These are phyloP conservation scores for Rhizopogon roseolus DNA, from an alignment of 768 basidiomycete genomes.

Conservation along the genomic window DNA sequence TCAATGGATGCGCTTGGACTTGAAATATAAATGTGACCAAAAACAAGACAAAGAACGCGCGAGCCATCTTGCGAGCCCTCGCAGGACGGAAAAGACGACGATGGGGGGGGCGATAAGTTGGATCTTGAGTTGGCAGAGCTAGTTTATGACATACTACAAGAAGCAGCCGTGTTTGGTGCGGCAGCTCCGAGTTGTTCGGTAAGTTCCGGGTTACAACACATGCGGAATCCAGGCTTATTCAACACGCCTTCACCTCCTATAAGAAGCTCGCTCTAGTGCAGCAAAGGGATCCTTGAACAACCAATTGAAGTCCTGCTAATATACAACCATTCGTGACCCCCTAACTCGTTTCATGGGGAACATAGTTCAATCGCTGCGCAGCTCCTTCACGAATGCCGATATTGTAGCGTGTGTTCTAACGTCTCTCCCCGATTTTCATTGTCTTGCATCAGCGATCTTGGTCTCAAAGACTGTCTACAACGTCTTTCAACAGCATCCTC, in stretches of 20 bases:
- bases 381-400: constrained; percentile 15
- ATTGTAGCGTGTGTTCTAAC: constrained; percentile 18
- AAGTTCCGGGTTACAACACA: constrained; percentile 1
- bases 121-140: background rate
- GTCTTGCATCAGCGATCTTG: constrained; percentile 14
- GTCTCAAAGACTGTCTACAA: constrained; percentile 13
- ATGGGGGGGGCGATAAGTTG: background rate
- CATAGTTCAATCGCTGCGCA: background rate
- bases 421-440: constrained; percentile 14
- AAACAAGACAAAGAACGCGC: background rate
- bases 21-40: constrained; percentile 6
- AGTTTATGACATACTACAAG: constrained; percentile 4
- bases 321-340: background rate
- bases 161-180: constrained; percentile 5
- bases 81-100: background rate
- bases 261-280: background rate
- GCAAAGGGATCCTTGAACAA: too few species aligned
- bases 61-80: constrained; percentile 14
- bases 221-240: too few species aligned
- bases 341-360: background rate
- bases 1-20: constrained; percentile 1
- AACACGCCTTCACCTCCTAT: background rate
- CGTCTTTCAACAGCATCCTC: constrained; percentile 16
- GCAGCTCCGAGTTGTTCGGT: constrained; percentile 12
- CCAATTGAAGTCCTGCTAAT: background rate